Percentiles rank a stretch among this genome's conserved stretches.
Evolutionary conservation across 2,329 filamentous ascomycete species (phyloP).

Genomic region (Scleromitrula shiraiana): DNA sequence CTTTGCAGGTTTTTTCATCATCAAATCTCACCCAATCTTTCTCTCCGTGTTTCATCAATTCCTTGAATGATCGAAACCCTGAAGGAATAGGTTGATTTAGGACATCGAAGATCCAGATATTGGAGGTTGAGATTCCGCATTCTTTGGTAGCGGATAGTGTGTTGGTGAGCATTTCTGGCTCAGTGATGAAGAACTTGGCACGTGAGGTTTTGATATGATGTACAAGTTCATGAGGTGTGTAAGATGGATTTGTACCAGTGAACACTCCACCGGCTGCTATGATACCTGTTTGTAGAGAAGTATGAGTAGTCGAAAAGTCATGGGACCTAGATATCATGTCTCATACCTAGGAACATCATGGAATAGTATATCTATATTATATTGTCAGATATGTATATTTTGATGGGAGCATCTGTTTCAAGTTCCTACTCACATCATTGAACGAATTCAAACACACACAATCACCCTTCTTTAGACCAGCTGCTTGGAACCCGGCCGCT

Average conservation of each 20-base stretch:
- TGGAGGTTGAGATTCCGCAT: conserved; percentile 21
- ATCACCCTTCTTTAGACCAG: conserved; percentile 23
- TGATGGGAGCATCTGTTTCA: not conserved
- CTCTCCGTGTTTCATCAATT: conserved; percentile 20
- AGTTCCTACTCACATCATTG: conserved; percentile 21
- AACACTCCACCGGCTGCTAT: conserved; percentile 25
- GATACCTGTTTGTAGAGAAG: conserved; percentile 16
- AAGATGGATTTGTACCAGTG: conserved; percentile 24
- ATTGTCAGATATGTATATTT: not conserved
- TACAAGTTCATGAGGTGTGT: conserved; percentile 23
- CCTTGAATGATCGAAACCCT: conserved; percentile 19
- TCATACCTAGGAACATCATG: conserved; percentile 20
- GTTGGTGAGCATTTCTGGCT: conserved; percentile 20
- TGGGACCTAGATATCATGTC: too few species aligned
- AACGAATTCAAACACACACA: conserved; percentile 27
- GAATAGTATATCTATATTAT: conserved; percentile 20
- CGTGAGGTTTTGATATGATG: conserved; percentile 25
- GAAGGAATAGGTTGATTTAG: conserved; percentile 15
- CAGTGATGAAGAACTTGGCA: conserved; percentile 23
- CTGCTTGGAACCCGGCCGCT: conserved; percentile 22
- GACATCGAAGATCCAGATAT: conserved; percentile 25
- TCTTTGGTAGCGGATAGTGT: conserved; percentile 20
- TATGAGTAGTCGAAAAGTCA: not conserved
- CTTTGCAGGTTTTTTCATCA: conserved; percentile 18
- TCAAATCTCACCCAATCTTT: conserved; percentile 23